Base-by-base conservation (phyloP, 192 early-diverging fungal species). In the Backusella sp. region DNA sequence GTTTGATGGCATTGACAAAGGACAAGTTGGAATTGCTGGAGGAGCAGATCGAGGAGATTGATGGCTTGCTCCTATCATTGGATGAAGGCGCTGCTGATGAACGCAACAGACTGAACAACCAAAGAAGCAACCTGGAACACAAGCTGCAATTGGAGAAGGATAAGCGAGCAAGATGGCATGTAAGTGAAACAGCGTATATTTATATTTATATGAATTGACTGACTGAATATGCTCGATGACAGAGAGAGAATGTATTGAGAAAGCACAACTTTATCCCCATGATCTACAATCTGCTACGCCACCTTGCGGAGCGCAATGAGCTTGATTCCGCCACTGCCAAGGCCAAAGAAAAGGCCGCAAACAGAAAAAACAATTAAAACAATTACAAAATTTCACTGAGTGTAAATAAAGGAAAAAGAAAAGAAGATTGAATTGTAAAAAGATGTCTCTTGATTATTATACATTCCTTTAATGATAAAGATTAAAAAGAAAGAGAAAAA, bases 261-360 rank as follows among this genome's bases (percentile, higher is more conserved):
- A 88, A 90, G 59, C 93, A 93, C 59, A 94, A 94, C 76, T 94
- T 92, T 73, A 90, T 94, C 56, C 93, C 92, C 4, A 68, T 93
- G 36, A 88, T 92, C 19, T 93, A 92, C 74, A 86, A 92, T 67
- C 75, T 94, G 17, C 44, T 91, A 34, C 82, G 87, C 15, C 86
- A 82, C n/a, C 78, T 94, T 77, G 90, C 90, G 6, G 74, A 86
- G 44, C 85, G 86, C 70, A 84, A 85, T 11, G 75, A 84, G 52
- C 71, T 94, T 72, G 77, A 78, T 2, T 75, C 74, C 1, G 78
- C 88, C 14, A 81, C 90, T 3, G 84, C 87, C 32, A 82, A 85
- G 21, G 91, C 90, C 0, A 81, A 84, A 72, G 75, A 78, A 28
- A 82, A 84, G 73, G 84, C 59, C 37, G 17, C 49, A 21, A 36